Percentiles rank a stretch among this genome's conserved stretches.
These are phyloP conservation scores for Asclepias syriaca DNA, from an alignment of 257 asterid species.

Conservation along the genomic window DNA sequence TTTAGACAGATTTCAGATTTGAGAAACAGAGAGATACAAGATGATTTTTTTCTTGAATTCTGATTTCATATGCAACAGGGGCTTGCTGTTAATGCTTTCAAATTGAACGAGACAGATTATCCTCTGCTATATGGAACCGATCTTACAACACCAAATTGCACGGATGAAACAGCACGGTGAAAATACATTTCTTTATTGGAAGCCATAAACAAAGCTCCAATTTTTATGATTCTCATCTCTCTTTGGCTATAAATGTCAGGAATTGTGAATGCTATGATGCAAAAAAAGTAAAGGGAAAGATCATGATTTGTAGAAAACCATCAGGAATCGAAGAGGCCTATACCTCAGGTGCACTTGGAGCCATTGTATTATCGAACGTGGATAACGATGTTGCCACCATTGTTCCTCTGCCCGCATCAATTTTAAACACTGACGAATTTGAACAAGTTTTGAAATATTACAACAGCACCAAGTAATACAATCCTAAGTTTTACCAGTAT, in stretches of 20 bases:
- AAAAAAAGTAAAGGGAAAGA: conserved; percentile 30
- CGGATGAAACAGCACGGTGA: not conserved
- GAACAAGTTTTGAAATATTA: conserved; percentile 1
- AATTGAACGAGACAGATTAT: conserved; percentile 6
- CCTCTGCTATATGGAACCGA: conserved; percentile 20
- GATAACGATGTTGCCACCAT: conserved; percentile 10
- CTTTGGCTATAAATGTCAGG: conserved; percentile 8
- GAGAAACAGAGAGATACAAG: no score
- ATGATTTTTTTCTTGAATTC: not conserved
- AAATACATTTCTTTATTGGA: not conserved
- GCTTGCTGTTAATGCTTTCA: conserved; percentile 23
- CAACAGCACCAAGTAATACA: conserved; percentile 14
- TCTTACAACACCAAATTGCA: not conserved
- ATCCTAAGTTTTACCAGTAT: not conserved
- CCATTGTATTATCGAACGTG: not conserved
- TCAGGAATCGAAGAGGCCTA: not conserved
- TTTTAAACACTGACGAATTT: not conserved
- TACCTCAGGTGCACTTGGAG: conserved; percentile 23
- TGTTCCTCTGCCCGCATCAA: conserved; percentile 22
- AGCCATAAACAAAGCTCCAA: not conserved
- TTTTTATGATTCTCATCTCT: not conserved
- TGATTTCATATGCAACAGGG: conserved; percentile 20
- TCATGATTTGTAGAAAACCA: conserved; percentile 20
- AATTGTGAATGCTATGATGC: conserved; percentile 23
- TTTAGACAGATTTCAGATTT: no score